phyloP scores from a whole-genome alignment of 108 stramenopile species.

The Epithemia pelagica region DNA sequence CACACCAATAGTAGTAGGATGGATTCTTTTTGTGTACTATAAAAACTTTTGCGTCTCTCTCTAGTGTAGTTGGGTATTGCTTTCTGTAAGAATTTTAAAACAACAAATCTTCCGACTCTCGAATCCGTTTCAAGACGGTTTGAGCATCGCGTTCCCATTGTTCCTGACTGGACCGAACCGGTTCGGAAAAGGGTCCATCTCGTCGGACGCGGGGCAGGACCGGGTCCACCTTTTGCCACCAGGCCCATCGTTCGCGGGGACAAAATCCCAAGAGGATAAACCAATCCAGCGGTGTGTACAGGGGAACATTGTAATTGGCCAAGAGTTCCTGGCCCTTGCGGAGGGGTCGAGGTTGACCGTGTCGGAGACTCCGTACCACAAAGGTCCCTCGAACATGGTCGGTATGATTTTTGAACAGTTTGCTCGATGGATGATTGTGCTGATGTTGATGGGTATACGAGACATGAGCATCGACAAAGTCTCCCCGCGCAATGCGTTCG shows the following conservation, averaged over 20 bases:
- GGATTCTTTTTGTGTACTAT: no score
- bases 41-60: no score
- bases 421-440: no score
- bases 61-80: no score
- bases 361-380: constrained; percentile 56
- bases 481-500: constrained; percentile 34
- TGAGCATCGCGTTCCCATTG: no score
- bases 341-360: constrained; percentile 58
- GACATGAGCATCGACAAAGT: constrained; percentile 51
- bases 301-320: constrained; percentile 83
- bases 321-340: constrained; percentile 65
- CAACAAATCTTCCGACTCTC: no score
- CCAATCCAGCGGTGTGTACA: constrained; percentile 79
- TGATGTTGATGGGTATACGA: no score
- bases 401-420: constrained; percentile 45
- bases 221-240: constrained; percentile 50
- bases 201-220: constrained; percentile 33
- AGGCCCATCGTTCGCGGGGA: constrained; percentile 60
- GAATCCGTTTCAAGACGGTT: no score
- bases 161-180: no score
- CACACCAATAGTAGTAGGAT: no score
- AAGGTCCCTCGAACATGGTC: no score
- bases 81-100: no score
- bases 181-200: constrained; percentile 25
- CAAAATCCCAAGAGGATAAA: constrained; percentile 75